These are phyloP conservation scores for Haplosporangium sp. DNA, from an alignment of 371 early-diverging fungal species.

Conservation along the genomic window DNA sequence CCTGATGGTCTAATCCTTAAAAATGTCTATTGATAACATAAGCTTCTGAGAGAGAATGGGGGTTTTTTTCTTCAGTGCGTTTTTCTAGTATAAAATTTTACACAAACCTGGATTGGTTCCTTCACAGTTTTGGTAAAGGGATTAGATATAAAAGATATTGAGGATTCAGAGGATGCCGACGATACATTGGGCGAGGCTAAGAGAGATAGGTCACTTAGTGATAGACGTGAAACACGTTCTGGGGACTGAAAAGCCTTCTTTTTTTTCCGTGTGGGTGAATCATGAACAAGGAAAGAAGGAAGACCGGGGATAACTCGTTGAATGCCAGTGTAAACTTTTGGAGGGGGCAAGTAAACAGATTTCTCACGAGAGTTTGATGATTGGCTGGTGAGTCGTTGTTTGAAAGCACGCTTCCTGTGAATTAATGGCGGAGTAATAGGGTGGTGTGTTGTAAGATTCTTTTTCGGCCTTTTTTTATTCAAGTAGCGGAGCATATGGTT, in stretches of 20 bases:
- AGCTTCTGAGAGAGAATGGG: too few relatives aligned
- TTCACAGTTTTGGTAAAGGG: slow-evolving; percentile 19
- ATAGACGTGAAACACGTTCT: slow-evolving; percentile 18
- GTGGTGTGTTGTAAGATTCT: not conserved
- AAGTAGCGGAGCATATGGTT: not conserved
- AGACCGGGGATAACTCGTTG: not conserved
- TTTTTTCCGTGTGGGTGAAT: slow-evolving; percentile 27
- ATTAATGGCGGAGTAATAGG: not conserved
- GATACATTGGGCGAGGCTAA: slow-evolving; percentile 30
- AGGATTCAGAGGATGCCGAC: slow-evolving; percentile 4
- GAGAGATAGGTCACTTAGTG: slow-evolving; percentile 46
- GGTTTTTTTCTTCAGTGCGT: too few relatives aligned
- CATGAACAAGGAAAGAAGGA: not conserved
- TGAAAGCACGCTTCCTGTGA: not conserved
- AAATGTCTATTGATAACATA: slow-evolving; percentile 53
- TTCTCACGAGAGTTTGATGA: not conserved
- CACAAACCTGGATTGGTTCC: slow-evolving; percentile 59
- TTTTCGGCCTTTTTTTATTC: not conserved
- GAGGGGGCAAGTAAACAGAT: slow-evolving; percentile 9
- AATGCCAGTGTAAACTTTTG: slow-evolving; percentile 1
- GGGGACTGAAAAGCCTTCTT: slow-evolving; percentile 9
- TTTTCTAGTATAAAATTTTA: too few relatives aligned
- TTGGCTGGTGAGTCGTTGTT: not conserved
- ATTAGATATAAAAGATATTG: not conserved
- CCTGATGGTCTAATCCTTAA: slow-evolving; percentile 58